Conservation (phyloP, 345 rosid genomes). For the Syzygium oleosum region DNA sequence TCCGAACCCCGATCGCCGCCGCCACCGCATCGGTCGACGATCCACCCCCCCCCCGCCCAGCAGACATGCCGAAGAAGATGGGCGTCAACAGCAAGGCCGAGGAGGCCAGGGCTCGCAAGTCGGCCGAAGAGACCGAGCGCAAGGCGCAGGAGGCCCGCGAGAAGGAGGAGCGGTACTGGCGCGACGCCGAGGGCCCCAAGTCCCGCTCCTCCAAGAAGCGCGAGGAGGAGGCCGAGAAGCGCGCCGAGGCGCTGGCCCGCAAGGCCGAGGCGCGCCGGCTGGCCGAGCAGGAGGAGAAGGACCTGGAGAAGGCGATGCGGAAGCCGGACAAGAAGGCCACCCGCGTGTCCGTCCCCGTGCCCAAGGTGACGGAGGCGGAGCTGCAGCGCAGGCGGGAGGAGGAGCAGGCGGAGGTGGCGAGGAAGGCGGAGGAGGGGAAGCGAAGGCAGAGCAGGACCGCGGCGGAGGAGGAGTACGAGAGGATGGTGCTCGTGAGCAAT, state of each 20-base stretch:
- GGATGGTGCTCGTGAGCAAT: slow-evolving; percentile 63
- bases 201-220: slow-evolving; percentile 82
- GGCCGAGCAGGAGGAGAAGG: slow-evolving; percentile 82
- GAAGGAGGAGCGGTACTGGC: slow-evolving; percentile 93
- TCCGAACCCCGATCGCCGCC: background rate
- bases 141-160: slow-evolving; percentile 67
- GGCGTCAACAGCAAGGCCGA: slow-evolving; percentile 94
- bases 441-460: slow-evolving; percentile 56
- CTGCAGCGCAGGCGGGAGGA: slow-evolving; percentile 45
- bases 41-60: background rate
- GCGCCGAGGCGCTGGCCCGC: slow-evolving; percentile 63
- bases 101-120: slow-evolving; percentile 72
- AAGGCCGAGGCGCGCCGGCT: slow-evolving; percentile 63
- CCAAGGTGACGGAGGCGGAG: slow-evolving; percentile 87
- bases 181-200: slow-evolving; percentile 80
- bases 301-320: slow-evolving; percentile 53
- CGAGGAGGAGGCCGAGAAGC: slow-evolving; percentile 87
- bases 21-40: background rate
- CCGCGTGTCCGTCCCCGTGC: slow-evolving; percentile 67
- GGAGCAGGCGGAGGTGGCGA: slow-evolving; percentile 59
- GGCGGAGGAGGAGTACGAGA: slow-evolving; percentile 89
- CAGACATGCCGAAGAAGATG: slow-evolving; percentile 94
- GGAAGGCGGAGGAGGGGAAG: slow-evolving; percentile 69
- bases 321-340: slow-evolving; percentile 85
- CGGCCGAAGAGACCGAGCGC: slow-evolving; percentile 61